Percentiles rank a stretch among this genome's conserved stretches.
These are phyloP conservation scores for Leccinum subgranulosum DNA, from an alignment of 768 basidiomycete genomes.

Conservation along the genomic window DNA sequence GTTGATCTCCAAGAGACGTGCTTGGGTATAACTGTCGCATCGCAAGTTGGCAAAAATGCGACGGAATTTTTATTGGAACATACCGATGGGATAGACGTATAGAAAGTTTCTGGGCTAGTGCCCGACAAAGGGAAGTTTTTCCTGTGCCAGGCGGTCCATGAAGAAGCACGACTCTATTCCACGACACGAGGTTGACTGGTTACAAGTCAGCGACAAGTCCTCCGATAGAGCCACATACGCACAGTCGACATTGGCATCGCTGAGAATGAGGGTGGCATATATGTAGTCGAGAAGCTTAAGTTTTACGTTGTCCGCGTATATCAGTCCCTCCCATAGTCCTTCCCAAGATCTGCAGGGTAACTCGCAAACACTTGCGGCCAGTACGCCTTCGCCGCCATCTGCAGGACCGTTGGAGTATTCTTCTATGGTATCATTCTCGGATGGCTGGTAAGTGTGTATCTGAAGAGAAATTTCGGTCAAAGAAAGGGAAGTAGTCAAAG, in stretches of 20 bases:
- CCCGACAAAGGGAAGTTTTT: slow-evolving; percentile 93
- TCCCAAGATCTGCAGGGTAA: slow-evolving; percentile 83
- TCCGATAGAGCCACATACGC: slow-evolving; percentile 26
- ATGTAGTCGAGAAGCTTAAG: slow-evolving; percentile 89
- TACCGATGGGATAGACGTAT: slow-evolving; percentile 86
- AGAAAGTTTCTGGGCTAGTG: slow-evolving; percentile 91
- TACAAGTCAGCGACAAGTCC: slow-evolving; percentile 5
- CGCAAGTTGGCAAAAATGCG: background rate
- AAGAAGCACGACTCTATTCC: slow-evolving; percentile 92
- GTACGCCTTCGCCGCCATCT: slow-evolving; percentile 64
- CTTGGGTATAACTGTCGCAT: slow-evolving; percentile 68
- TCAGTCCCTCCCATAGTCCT: slow-evolving; percentile 89
- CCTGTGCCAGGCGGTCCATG: slow-evolving; percentile 98
- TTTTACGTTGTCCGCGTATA: slow-evolving; percentile 85
- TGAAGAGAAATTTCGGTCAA: slow-evolving; percentile 62
- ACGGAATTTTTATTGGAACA: slow-evolving; percentile 14
- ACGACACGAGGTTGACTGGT: slow-evolving; percentile 84
- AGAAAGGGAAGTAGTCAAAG: slow-evolving; percentile 48
- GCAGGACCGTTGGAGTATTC: slow-evolving; percentile 65
- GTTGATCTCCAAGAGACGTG: slow-evolving; percentile 93
- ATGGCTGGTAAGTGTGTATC: slow-evolving; percentile 87
- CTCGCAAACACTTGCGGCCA: slow-evolving; percentile 87
- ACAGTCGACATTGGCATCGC: slow-evolving; percentile 86
- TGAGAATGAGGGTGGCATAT: slow-evolving; percentile 89
- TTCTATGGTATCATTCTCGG: slow-evolving; percentile 61